Evolutionary conservation across 441 rosid species (phyloP).

Genomic region (Omphalea diandra): DNA sequence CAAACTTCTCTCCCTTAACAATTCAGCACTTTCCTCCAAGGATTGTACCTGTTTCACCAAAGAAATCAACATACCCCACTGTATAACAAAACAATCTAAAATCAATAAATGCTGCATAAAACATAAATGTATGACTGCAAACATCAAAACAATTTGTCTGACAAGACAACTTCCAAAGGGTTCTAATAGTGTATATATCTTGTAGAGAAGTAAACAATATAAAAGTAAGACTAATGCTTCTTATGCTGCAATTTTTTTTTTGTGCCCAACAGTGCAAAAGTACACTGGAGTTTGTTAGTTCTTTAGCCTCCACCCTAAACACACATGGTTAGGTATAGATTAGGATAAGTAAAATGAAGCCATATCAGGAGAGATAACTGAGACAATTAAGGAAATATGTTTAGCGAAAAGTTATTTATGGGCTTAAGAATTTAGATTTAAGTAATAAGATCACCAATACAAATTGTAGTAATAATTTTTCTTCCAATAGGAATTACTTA

Average conservation of each 20-base stretch:
- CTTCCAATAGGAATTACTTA: no score
- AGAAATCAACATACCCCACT: constrained; percentile 12
- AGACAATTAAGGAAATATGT: not conserved
- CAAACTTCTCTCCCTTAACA: constrained; percentile 82
- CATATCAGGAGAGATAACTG: not conserved
- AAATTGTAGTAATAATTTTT: not conserved
- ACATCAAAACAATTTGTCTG: not conserved
- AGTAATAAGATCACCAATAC: not conserved
- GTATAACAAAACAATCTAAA: not conserved
- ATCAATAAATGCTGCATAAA: not conserved
- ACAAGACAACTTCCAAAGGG: not conserved
- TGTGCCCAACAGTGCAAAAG: no score
- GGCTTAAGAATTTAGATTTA: not conserved
- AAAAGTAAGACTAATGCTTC: not conserved
- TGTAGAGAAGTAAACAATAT: no score
- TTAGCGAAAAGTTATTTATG: no score
- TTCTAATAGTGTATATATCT: not conserved
- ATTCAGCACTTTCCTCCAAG: constrained; percentile 90
- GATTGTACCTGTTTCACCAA: constrained; percentile 73
- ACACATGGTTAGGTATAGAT: not conserved
- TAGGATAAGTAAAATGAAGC: not conserved
- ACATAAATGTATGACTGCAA: not conserved
- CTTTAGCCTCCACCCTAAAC: not conserved
- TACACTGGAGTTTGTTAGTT: not conserved
- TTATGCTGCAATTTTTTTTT: not conserved